Evolutionary conservation across 805 yeast genomes (phyloP).

Genomic region (Pichia eremophila): DNA sequence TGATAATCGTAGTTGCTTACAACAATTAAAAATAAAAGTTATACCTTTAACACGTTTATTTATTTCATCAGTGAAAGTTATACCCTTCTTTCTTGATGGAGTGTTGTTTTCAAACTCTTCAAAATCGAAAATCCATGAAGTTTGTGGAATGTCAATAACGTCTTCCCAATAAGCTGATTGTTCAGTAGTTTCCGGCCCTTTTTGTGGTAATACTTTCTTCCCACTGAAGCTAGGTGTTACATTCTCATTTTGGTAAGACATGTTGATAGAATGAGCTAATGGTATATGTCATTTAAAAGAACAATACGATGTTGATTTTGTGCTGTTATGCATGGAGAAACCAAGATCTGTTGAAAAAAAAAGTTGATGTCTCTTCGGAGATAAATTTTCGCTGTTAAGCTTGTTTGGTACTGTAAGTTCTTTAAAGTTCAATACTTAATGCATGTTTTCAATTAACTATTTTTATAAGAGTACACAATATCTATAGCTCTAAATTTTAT

Average conservation of each 20-base stretch:
- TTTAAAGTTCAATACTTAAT: too few relatives aligned
- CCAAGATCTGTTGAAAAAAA: too few relatives aligned
- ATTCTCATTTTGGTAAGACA: too few relatives aligned
- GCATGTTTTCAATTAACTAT: too few relatives aligned
- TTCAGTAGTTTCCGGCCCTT: background rate
- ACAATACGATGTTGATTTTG: too few relatives aligned
- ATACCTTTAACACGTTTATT: slow-evolving; percentile 39
- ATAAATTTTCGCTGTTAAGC: too few relatives aligned
- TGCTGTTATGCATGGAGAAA: too few relatives aligned
- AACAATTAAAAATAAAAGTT: slow-evolving; percentile 35
- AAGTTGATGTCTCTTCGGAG: too few relatives aligned
- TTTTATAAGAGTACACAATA: too few relatives aligned
- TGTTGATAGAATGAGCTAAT: too few relatives aligned
- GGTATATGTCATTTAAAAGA: too few relatives aligned
- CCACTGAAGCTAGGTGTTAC: background rate
- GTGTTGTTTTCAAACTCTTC: slow-evolving; percentile 18
- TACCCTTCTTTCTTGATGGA: slow-evolving; percentile 27
- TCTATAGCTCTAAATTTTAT: background rate
- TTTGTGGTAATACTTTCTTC: background rate
- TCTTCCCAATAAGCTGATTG: slow-evolving; percentile 20
- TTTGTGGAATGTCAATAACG: slow-evolving; percentile 16
- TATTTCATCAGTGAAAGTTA: slow-evolving; percentile 31
- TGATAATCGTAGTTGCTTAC: slow-evolving; percentile 36
- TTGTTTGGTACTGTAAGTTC: too few relatives aligned
- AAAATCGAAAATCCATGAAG: slow-evolving; percentile 21